phyloP scores from a whole-genome alignment of 2,329 filamentous ascomycete species.

The Colletotrichum sp. region DNA sequence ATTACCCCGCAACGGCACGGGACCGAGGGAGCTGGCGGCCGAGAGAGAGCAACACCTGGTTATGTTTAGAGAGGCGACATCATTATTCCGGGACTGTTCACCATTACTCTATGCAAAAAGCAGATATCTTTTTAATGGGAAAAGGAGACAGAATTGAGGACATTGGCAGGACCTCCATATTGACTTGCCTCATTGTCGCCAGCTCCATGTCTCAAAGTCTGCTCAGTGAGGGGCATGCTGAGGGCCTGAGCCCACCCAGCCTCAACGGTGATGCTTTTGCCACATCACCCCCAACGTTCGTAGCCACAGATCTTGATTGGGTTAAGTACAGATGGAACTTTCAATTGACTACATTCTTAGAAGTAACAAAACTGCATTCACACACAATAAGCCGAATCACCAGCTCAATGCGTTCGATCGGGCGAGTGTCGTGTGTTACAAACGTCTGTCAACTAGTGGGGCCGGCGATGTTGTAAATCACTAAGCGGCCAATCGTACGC shows the following conservation, averaged over 20 bases:
- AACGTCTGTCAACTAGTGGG: too few species aligned
- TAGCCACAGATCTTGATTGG: not conserved
- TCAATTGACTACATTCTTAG: not conserved
- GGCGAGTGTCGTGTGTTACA: not conserved
- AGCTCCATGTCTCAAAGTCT: not conserved
- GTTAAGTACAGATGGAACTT: rapidly evolving
- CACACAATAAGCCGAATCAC: rapidly evolving
- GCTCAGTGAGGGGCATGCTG: not conserved
- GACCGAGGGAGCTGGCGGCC: not conserved
- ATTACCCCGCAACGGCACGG: not conserved
- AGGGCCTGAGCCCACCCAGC: not conserved
- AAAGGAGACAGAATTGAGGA: too few species aligned
- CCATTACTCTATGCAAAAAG: not conserved
- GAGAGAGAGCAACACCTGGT: not conserved
- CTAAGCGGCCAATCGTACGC: too few species aligned
- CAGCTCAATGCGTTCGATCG: not conserved
- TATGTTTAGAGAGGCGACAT: rapidly evolving
- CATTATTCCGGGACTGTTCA: not conserved
- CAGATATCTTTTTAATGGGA: too few species aligned
- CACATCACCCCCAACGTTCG: not conserved
- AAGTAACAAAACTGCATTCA: rapidly evolving
- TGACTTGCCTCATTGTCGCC: not conserved
- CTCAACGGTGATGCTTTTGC: not conserved
- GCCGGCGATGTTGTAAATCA: too few species aligned
- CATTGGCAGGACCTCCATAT: too few species aligned